Conservation (phyloP, 2,329 filamentous ascomycete genomes). For the Penicillium olsonii region DNA sequence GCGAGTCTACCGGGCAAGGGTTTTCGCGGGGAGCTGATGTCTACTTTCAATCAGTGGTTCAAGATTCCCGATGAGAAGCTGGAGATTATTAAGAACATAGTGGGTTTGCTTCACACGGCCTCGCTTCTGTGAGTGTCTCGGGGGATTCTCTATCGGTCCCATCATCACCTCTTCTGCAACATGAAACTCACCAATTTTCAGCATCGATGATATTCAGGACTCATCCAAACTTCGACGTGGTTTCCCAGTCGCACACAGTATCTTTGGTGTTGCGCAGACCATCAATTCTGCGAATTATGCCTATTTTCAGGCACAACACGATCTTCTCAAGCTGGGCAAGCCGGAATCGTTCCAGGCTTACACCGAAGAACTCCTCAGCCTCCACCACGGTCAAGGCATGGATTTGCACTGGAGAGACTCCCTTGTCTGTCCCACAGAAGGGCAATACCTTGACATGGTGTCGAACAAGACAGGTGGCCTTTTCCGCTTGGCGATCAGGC, state of each 20-base stretch:
- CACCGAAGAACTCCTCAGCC: conserved; percentile 46
- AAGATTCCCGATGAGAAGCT: not conserved
- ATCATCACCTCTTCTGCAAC: not conserved
- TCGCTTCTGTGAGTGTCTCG: not conserved
- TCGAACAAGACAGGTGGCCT: conserved; percentile 51
- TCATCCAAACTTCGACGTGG: conserved; percentile 49
- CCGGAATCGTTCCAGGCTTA: conserved; percentile 45
- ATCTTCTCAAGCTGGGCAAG: conserved; percentile 42
- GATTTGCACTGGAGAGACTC: conserved; percentile 52
- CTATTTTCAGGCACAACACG: conserved; percentile 47
- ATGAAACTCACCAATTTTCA: conserved; percentile 10
- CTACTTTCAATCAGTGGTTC: not conserved
- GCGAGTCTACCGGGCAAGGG: not conserved
- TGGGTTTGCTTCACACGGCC: not conserved
- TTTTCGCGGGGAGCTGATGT: not conserved
- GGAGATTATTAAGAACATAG: not conserved
- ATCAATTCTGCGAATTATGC: conserved; percentile 55
- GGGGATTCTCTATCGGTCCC: too few relatives aligned
- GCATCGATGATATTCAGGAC: conserved; percentile 54
- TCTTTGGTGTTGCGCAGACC: conserved; percentile 53
- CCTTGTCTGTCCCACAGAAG: conserved; percentile 46
- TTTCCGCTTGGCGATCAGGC: conserved; percentile 47
- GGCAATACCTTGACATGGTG: conserved; percentile 52
- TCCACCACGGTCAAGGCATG: conserved; percentile 51
- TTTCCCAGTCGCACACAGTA: conserved; percentile 49